Percentiles rank a stretch among this genome's conserved stretches.
Conservation (phyloP, 257 asterid species). For the Plantago elongata region DNA sequence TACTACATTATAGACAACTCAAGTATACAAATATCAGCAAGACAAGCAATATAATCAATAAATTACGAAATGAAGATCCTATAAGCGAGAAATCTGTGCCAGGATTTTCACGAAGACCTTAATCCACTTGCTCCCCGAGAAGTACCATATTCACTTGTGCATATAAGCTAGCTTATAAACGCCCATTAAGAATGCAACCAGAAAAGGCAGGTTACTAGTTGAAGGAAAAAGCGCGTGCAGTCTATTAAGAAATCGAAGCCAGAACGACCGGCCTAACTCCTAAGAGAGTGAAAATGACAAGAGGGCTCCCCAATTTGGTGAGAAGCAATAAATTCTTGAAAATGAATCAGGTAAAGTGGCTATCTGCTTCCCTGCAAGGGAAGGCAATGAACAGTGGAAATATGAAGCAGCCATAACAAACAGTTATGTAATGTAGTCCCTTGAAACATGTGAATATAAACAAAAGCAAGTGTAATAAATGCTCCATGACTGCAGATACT, state of each 20-base stretch:
- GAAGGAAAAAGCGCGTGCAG: not conserved
- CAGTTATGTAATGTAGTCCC: constrained; percentile 17
- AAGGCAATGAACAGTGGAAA: constrained; percentile 56
- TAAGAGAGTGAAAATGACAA: constrained; percentile 16
- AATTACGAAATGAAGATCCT: too few relatives aligned
- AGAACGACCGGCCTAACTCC: constrained; percentile 20
- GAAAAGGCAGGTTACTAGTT: too few relatives aligned
- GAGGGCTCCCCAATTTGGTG: constrained; percentile 43
- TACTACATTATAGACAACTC: not conserved
- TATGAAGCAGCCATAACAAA: constrained; percentile 5
- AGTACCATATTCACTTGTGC: too few relatives aligned
- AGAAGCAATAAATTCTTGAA: constrained; percentile 37
- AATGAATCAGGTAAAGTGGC: constrained; percentile 25
- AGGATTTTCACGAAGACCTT: too few relatives aligned
- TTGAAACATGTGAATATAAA: constrained; percentile 45
- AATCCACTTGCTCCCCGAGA: too few relatives aligned
- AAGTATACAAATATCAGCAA: not conserved
- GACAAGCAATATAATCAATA: too few relatives aligned
- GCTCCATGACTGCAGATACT: constrained; percentile 33
- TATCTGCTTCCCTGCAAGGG: constrained; percentile 37
- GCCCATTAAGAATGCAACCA: too few relatives aligned
- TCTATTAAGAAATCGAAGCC: not conserved
- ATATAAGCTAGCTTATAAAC: too few relatives aligned
- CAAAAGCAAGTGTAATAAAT: constrained; percentile 30
- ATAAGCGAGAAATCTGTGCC: too few relatives aligned